Evolutionary conservation across 1,284 basidiomycete species (phyloP), one percentile per base, ranked within the genome.

Genomic region (Moniliophthora roreri): DNA sequence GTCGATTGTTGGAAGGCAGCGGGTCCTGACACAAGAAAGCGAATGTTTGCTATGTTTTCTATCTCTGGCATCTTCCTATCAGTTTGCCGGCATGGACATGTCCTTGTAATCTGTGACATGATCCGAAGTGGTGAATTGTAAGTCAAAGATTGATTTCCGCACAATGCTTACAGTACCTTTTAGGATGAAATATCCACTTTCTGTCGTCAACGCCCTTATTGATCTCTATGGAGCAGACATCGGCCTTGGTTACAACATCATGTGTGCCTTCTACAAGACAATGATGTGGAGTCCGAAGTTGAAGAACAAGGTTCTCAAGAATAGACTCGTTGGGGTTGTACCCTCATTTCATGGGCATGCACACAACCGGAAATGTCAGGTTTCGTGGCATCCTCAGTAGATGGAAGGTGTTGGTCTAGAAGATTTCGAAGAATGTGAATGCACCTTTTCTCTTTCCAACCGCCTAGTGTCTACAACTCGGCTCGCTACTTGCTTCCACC

Each of bases 121-220:
- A 51, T 74, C 6, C 52, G 50, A 7, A 69, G 65, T 46, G 69
- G 73, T 0, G 70, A 76, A 53, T 57, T 69, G 69, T 72, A 55
- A 52, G 68, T 61, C 4, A 8, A 21, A 13, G 34, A 4, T 24
- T 21, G n/a, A n/a, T 15, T 9, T 40, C 48, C 37, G 15, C 21
- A 24, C n/a, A 18, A 45, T 36, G 9, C 16, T 13, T 13, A 44
- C 28, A 11, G 13, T 23, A 16, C 21, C 24, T 23, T 21, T 11
- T 23, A 52, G 51, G 4, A 42, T 42, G 18, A 52, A 52, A 46
- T 52, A 52, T 37, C 51, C 51, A 1, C 51, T 52, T 39, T 41
- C 51, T 8, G 36, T 52, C 4, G 42, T 52, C 4, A 15, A 42
- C 8, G 38, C 35, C 18, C 20, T 42, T 2, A 26, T 52, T 6